Evolutionary conservation across 495 filamentous ascomycete species (phyloP), one percentile per base, ranked within the genome.

Genomic region (Aspergillus egyptiacus): DNA sequence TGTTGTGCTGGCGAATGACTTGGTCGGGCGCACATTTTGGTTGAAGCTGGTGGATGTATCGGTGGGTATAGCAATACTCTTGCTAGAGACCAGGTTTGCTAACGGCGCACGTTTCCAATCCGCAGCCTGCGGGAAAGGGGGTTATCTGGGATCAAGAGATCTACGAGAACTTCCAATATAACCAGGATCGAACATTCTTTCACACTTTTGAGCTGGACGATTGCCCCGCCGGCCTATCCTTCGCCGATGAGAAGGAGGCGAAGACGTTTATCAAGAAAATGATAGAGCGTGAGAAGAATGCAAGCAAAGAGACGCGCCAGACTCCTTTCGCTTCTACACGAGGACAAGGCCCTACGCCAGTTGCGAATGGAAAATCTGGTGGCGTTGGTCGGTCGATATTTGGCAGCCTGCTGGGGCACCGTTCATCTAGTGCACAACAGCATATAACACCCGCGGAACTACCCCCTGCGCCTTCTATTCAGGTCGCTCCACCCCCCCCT

Each of bases 61-160:
- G 63, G 91, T 95, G 71, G 54, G 89, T 80, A 37, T 30, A 31
- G 18, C 10, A 8, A 2, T 28, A 14, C 17, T 6, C 5, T 14
- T 32, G 6, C 8, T 14, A 27, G 17, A 8, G 8, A 33, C 19
- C n/a, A n/a, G 13, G 35, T 24, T 41, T 48, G 46, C 57, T 68
- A 49, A 64, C 52, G 2, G n/a, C n/a, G 27, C 20, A 31, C 36
- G 17, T 57, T n/a, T 47, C 25, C 43, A 40, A 34, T 10, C 17
- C 48, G 37, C 42, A 95, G 89, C 78, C 86, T 27, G 73, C 85
- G 36, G 82, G 81, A 65, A 80, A 84, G 57, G 93, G 94, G 39
- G 94, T 98, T 20, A 84, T 98, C 56, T 98, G 93, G 93, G 93
- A 98, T 62, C 90, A 96, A 69, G 93, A 98, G 65, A 85, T 97